Conservation (phyloP, 495 filamentous ascomycete species). For the Aspergillus diversus region DNA sequence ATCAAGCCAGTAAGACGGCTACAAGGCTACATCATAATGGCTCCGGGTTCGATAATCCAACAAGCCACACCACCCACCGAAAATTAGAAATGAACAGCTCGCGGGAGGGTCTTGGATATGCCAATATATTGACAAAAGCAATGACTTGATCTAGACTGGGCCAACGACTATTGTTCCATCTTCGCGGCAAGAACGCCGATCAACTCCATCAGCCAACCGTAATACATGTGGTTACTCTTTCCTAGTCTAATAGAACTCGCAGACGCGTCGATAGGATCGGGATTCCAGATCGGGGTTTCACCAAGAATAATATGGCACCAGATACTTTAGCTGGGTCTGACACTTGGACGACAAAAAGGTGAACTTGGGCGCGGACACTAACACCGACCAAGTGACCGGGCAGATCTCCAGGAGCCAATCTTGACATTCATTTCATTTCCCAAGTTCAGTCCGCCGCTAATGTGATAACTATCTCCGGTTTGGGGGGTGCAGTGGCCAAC, state of each 20-base stretch:
- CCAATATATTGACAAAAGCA: conserved; percentile 15
- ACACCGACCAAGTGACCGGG: neutral
- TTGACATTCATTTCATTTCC: neutral
- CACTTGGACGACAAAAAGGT: neutral
- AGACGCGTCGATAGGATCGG: neutral
- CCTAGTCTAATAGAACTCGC: conserved; percentile 3
- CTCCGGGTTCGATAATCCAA: neutral
- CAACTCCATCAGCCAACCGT: conserved; percentile 3
- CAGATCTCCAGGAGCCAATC: conserved; percentile 3
- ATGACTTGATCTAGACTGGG: conserved; percentile 4
- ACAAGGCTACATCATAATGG: neutral
- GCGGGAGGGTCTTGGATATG: neutral
- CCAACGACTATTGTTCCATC: conserved; percentile 12
- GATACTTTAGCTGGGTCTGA: neutral
- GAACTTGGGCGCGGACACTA: neutral
- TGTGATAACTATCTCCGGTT: neutral
- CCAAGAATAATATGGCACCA: neutral
- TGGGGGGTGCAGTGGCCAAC: neutral
- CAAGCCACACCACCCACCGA: neutral
- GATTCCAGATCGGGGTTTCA: neutral
- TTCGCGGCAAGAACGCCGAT: conserved; percentile 11
- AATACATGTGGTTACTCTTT: conserved; percentile 2
- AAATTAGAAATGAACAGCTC: neutral
- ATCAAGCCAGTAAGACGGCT: neutral
- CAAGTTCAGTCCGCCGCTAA: neutral